Percentiles rank a stretch among this genome's conserved stretches.
Evolutionary conservation across 208 protist species (phyloP).

Genomic region (Histomonas meleagridis): DNA sequence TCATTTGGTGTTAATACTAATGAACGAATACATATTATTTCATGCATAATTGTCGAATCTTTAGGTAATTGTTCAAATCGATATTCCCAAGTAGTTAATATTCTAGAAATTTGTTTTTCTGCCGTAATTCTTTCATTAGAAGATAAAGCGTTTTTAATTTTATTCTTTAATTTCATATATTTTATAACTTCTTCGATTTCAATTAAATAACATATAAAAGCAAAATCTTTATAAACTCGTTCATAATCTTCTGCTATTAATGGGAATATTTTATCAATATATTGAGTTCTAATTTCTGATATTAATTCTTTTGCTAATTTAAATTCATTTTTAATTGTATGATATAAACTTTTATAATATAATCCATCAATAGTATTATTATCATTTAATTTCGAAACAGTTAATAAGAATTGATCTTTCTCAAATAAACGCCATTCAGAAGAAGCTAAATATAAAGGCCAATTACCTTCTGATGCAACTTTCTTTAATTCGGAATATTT

Average conservation of each 20-base stretch:
- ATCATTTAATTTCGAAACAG: background rate
- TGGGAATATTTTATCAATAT: background rate
- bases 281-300: background rate
- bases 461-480: background rate
- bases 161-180: background rate
- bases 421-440: background rate
- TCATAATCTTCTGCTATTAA: constrained; percentile 23
- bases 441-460: background rate
- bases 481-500: background rate
- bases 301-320: background rate
- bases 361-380: background rate
- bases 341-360: background rate
- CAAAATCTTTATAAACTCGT: background rate
- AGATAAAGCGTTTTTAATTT: background rate
- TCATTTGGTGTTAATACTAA: background rate
- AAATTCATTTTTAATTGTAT: background rate
- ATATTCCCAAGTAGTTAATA: background rate
- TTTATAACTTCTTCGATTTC: background rate
- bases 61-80: background rate
- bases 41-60: background rate
- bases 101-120: background rate
- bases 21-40: background rate
- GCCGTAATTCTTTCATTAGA: background rate
- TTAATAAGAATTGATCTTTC: background rate
- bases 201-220: background rate